These are phyloP conservation scores for Stenogyne calaminthoides DNA, from an alignment of 305 asterid species.

Conservation along the genomic window DNA sequence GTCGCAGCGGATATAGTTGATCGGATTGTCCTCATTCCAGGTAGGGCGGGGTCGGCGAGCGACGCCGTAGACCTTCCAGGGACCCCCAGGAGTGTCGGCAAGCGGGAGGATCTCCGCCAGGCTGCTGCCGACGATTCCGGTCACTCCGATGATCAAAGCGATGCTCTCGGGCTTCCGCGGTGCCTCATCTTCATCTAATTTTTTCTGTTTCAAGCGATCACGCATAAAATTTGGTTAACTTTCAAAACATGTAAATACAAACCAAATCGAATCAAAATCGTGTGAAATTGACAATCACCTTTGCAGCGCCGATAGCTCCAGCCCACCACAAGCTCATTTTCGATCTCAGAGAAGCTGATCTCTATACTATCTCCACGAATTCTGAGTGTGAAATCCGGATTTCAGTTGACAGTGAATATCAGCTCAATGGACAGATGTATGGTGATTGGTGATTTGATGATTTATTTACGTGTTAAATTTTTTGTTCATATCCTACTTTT, in stretches of 20 bases:
- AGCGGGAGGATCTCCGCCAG: constrained; percentile 66
- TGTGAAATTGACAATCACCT: constrained; percentile 29
- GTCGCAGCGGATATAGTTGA: constrained; percentile 54
- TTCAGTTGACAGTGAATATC: background rate
- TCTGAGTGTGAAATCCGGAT: background rate
- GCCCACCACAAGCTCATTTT: constrained; percentile 98
- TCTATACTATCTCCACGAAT: background rate
- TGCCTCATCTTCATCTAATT: constrained; percentile 43
- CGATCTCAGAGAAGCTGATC: background rate
- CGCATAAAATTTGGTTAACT: constrained; percentile 7
- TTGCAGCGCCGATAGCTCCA: constrained; percentile 90
- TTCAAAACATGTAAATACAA: background rate
- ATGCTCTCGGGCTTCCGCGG: constrained; percentile 49
- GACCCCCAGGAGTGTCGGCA: constrained; percentile 69
- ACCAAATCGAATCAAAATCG: background rate
- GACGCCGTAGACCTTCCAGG: constrained; percentile 68
- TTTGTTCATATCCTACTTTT: background rate
- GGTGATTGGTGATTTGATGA: background rate
- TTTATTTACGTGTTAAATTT: background rate
- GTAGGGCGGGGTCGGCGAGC: constrained; percentile 64
- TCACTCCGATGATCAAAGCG: constrained; percentile 56
- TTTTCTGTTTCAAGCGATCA: constrained; percentile 38
- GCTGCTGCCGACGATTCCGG: constrained; percentile 68
- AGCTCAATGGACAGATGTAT: background rate
- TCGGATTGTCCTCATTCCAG: constrained; percentile 56